These are phyloP conservation scores for Leishmania arabica DNA, from an alignment of 208 protist genomes.

Conservation along the genomic window DNA sequence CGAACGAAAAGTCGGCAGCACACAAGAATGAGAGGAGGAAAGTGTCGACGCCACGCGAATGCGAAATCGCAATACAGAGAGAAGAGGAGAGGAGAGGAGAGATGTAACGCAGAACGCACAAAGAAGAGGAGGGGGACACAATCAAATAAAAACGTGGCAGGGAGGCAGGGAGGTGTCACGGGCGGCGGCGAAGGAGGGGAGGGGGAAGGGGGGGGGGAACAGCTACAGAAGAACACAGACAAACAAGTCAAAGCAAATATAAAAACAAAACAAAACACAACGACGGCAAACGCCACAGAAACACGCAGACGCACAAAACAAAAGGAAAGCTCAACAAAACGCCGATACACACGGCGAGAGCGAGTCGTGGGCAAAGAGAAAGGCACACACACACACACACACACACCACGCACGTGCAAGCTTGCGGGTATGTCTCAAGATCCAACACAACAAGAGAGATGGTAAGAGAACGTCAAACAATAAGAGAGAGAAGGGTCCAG, in stretches of 20 bases:
- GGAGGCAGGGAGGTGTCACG: not conserved
- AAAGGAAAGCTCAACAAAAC: not conserved
- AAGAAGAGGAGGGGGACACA: not conserved
- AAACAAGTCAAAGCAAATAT: not conserved
- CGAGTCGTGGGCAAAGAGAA: not conserved
- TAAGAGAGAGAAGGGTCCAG: not conserved
- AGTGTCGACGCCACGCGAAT: not conserved
- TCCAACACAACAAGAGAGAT: not conserved
- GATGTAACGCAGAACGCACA: not conserved
- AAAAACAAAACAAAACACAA: not conserved
- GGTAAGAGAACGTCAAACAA: not conserved
- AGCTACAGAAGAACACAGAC: not conserved
- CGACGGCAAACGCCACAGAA: not conserved
- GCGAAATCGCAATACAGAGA: not conserved
- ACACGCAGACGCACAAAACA: not conserved
- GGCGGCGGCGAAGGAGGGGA: too few relatives aligned
- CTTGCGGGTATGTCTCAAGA: not conserved
- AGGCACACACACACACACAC: not conserved
- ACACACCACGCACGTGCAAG: not conserved
- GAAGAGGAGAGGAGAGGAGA: not conserved
- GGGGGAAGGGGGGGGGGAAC: not conserved
- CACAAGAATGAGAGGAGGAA: conserved; percentile 11
- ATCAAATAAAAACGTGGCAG: not conserved
- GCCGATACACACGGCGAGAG: not conserved
- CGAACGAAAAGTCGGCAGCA: conserved; percentile 1